Evolutionary conservation across 1,284 basidiomycete genomes (phyloP), one percentile per base, ranked within the genome.

Genomic region (Heterobasidion irregulare): DNA sequence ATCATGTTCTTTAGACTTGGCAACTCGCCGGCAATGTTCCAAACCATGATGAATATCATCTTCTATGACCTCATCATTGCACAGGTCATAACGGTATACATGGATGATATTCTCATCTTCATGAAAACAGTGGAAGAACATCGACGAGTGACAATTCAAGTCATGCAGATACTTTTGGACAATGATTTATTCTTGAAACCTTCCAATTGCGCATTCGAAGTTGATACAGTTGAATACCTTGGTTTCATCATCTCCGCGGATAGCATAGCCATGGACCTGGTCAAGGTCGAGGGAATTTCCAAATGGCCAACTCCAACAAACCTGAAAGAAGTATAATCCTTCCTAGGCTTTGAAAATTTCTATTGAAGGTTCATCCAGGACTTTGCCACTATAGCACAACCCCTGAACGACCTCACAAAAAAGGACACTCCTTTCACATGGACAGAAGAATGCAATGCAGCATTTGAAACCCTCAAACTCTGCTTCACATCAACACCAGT

Each of bases 381-480:
- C 2, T 47, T 15, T 8, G n/a, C 46, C 1, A 13, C 10, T 0
- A 2, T 8, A 2, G 46, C 46, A 3, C 46, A 7, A 16, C 46
- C 46, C n/a, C 46, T 47, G 2, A 13, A 16, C 3, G 16, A 47
- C 16, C 46, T 47, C 5, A 47, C 26, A 32, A 32, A 32, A 1
- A 19, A 2, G 50, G 15, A 52, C 2, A 71, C 26, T 26, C 19
- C 19, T 3, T 26, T 58, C 45, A 9, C 46, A 0, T 71, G 67
- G 66, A 63, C 32, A 64, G 64, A 56, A 26, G 61, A 56, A 15
- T 53, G 47, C 32, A 48, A 50, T 19, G 50, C 7, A 5, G 68
- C 69, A 1, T 75, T 75, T 57, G 47, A 67, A 0, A 18, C 3
- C 0, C 64, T 72, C 16, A 70, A 71, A 13, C 8, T 38, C 5